Base-by-base conservation (phyloP, 192 early-diverging fungal species). In the Backusella australiensis region DNA sequence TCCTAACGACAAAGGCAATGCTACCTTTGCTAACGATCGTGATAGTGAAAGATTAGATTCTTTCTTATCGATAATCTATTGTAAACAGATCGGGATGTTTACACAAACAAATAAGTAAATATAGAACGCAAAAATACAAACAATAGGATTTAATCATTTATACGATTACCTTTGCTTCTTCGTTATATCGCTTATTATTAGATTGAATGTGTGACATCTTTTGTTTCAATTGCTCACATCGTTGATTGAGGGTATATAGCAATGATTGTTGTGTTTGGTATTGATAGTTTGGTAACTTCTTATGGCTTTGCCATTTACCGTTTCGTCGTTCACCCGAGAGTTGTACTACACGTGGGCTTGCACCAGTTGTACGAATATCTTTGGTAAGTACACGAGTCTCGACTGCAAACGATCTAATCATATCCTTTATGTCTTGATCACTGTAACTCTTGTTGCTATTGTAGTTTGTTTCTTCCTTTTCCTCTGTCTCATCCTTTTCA, bases 201-300 rank as follows among this genome's bases (percentile, higher is more conserved):
- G 21, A 15, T n/a, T 53, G 53, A 32, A 77, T 7, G 6, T 53
- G 32, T 44, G 53, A 36, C 46, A 77, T 77, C 32, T 80, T 80
- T 9, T 69, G 46, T 59, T 67, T 67, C 69, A 89, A 76, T 49
- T 89, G 86, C 29, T 82, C 73, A 56, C 85, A 86, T 52, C 88
- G 80, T 69, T 86, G 75, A 56, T 89, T 85, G 34, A 89, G 78
- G 21, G 86, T 89, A 52, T 86, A 71, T 35, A 89, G 59, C 6
- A 85, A 84, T 26, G 85, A 83, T 66, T 88, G 88, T 52, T 89
- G 86, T 41, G 79, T 76, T 71, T 88, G 86, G 77, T 85, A 89
- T 35, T 89, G 86, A 74, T 84, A 89, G 26, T 82, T 83, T 3
- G 88, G 85, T 17, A 69, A 67, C 12, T 77, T 83, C 53, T 82